Evolutionary conservation across 2,329 filamentous ascomycete species (phyloP), one percentile per base, ranked within the genome.

Genomic region (Phialemoniopsis sp.): DNA sequence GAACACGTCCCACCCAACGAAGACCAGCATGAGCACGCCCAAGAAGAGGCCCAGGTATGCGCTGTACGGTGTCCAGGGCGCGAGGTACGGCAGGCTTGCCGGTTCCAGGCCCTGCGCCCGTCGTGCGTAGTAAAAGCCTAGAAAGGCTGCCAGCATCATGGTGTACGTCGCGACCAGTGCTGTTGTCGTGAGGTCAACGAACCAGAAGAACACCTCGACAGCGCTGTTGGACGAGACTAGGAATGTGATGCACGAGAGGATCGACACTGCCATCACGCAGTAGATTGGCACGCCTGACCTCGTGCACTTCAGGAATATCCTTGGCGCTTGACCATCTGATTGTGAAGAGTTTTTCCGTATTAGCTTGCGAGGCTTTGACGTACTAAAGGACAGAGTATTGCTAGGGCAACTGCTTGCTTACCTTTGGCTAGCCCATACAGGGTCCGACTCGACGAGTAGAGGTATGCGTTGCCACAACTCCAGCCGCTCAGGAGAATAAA

Each of bases 1-100:
- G 50, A 79, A 76, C 34, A 66, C 55, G 42, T 73, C 62, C 48
- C 73, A 78, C 30, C 76, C 75, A 40, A 76, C 69, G 34, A 76
- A 74, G 21, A 79, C 38, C 12, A 74, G 62, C 21, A 74, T 61
- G 3, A 70, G 37, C 17, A 56, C 50, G 26, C 73, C 63, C 16
- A 78, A 49, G n/a, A 64, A 38, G 3, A 76, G 57, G 4, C 64
- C 64, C 29, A 72, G 54, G 45, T 64, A 76, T 2, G 72, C 59
- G 9, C 62, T 58, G 43, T 66, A 78, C 0, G 76, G 74, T 19
- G 70, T 65, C 29, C 70, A 52, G 3, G 69, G 68, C 0, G 72
- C 68, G 26, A 60, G 57, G 50, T 72, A 79, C n/a, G 72, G 67
- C 5, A 77, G 60, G 2, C 33, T 40, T n/a, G 56, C 50, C n/a